Evolutionary conservation across 192 early-diverging fungal species (phyloP), one percentile per base, ranked within the genome.

Genomic region (Rhizoclosmatium globosum): DNA sequence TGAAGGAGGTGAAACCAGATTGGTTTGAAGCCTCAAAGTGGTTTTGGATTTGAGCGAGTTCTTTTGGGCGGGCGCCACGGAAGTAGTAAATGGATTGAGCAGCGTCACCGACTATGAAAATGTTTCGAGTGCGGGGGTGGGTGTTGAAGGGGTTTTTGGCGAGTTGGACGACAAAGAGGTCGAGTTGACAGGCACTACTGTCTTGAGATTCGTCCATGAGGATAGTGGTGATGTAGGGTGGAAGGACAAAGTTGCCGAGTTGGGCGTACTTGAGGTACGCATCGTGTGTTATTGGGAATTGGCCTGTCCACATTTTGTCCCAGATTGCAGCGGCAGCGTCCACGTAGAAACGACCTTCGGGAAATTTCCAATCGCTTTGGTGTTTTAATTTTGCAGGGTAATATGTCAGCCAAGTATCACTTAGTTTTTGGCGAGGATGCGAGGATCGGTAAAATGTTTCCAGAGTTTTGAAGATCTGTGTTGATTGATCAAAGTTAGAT

Each of bases 151-250:
- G 7, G 17, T 41, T 53, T 47, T 9, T 53, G n/a, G 44, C 62
- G 19, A 38, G 72, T 47, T 78, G 77, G 41, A 50, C 59, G 45
- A 78, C 77, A 71, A 78, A 78, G n/a, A 78, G 65, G 53, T 78
- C 77, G 7, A 78, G 77, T 47, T 78, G 77, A 43, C 77, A 78
- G 23, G 77, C 77, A 17, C 41, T 71, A 2, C 68, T 31, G 50
- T 78, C 77, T 78, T 78, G 77, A 1, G 68, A 71, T 47, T 78
- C 77, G 42, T 78, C 77, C 68, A 78, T 61, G 2, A 78, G 68
- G 57, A 78, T 60, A 4, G 61, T 64, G 17, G 77, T 62, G 43
- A 64, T 66, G 23, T 71, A 19, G 48, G 42, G 19, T 13, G 69
- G 68, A 60, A 69, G 31, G 4, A 23, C n/a, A 23, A 71, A 56